A percentile compares a stretch with the other conserved stretches of the same genome.
Conservation (phyloP, 805 yeast species). For the Yarrowia deformans region DNA sequence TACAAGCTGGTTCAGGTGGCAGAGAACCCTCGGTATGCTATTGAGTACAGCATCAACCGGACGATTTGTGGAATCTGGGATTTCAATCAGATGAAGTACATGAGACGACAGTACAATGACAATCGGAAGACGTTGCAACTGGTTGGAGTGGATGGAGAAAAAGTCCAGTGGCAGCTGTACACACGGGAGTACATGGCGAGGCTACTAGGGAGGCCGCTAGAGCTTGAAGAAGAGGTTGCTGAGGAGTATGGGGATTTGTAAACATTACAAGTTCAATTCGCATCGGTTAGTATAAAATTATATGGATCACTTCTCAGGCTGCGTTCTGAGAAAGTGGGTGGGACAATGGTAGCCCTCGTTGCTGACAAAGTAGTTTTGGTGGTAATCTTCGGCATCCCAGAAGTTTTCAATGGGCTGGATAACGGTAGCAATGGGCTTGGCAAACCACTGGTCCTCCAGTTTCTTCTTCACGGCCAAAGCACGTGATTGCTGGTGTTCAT, state of each 20-base stretch:
- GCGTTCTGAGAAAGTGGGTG: constrained; percentile 75
- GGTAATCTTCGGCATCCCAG: constrained; percentile 92
- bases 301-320: constrained; percentile 53
- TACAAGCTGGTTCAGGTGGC: constrained; percentile 5
- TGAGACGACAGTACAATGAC: constrained; percentile 4
- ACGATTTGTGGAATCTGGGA: constrained; percentile 16
- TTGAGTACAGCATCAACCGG: constrained; percentile 9
- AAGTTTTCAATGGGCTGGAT: constrained; percentile 71
- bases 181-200: neutral
- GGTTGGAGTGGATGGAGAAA: neutral
- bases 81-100: constrained; percentile 8
- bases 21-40: neutral
- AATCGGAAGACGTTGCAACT: constrained; percentile 1
- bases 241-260: constrained; percentile 15
- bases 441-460: constrained; percentile 72
- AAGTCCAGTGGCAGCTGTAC: neutral
- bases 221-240: neutral
- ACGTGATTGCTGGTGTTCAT: constrained; percentile 55
- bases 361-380: constrained; percentile 75
- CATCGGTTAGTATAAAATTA: too few relatives aligned
- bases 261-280: too few relatives aligned
- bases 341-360: constrained; percentile 88
- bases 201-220: neutral
- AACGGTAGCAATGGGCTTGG: constrained; percentile 66
- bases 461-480: constrained; percentile 57